A percentile compares a stretch with the other conserved stretches of the same genome.
These are phyloP conservation scores for Lachnellula subtilissima DNA, from an alignment of 2,329 filamentous ascomycete genomes.

Conservation along the genomic window DNA sequence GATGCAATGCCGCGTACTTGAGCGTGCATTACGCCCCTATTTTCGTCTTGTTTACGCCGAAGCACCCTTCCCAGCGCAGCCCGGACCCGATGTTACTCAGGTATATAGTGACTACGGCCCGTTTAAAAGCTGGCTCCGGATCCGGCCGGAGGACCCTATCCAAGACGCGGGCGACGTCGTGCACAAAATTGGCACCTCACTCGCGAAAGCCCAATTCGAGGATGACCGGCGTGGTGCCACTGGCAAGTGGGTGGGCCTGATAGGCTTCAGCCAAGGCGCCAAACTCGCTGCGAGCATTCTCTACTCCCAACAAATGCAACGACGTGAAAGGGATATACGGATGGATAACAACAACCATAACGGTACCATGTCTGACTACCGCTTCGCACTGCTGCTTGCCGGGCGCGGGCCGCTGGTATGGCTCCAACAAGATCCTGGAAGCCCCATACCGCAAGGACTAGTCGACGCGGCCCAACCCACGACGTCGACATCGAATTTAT, in stretches of 20 bases:
- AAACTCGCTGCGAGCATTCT: conserved; percentile 57
- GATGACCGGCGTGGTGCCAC: conserved; percentile 44
- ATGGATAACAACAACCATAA: not conserved
- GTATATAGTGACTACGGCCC: conserved; percentile 64
- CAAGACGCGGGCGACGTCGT: conserved; percentile 39
- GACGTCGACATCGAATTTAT: not conserved
- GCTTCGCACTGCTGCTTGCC: conserved; percentile 58
- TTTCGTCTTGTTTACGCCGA: conserved; percentile 72
- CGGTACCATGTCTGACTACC: conserved; percentile 37
- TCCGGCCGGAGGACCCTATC: conserved; percentile 52
- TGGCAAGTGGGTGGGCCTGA: conserved; percentile 55
- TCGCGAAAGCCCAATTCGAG: conserved; percentile 44
- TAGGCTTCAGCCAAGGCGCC: conserved; percentile 65
- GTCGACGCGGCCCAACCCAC: too few species aligned
- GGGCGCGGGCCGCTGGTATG: conserved; percentile 56
- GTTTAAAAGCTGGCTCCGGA: conserved; percentile 61
- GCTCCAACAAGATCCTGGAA: not conserved
- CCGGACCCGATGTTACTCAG: conserved; percentile 57
- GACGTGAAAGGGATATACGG: not conserved
- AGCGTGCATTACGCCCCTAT: conserved; percentile 30
- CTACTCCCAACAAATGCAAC: conserved; percentile 52
- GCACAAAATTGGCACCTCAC: conserved; percentile 36
- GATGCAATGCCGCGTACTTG: conserved; percentile 21
- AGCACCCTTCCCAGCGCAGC: conserved; percentile 57
- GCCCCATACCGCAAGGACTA: too few species aligned